These are phyloP conservation scores for Aspergillus pseudoterreus DNA, from an alignment of 2,329 filamentous ascomycete genomes.

Conservation along the genomic window DNA sequence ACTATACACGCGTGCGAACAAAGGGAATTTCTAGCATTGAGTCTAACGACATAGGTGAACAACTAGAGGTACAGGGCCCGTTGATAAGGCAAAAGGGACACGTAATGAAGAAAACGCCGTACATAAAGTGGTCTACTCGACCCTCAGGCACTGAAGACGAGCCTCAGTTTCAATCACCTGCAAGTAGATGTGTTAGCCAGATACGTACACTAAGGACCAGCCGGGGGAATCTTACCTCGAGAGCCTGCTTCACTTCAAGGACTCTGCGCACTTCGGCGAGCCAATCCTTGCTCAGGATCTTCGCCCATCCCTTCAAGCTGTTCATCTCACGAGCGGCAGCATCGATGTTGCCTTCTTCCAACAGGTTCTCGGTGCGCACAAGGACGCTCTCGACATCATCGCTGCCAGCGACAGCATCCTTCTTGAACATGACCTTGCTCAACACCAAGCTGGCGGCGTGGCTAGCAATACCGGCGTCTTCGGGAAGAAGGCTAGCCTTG, in stretches of 20 bases:
- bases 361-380: slow-evolving; percentile 78
- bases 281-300: slow-evolving; percentile 93
- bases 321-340: slow-evolving; percentile 94
- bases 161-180: slow-evolving; percentile 89
- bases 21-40: slow-evolving; percentile 34
- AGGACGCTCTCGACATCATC: slow-evolving; percentile 93
- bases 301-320: slow-evolving; percentile 85
- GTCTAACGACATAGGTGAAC: slow-evolving; percentile 33
- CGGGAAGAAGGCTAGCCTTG: slow-evolving; percentile 88
- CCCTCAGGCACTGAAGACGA: slow-evolving; percentile 77
- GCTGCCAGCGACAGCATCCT: slow-evolving; percentile 77
- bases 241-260: slow-evolving; percentile 89
- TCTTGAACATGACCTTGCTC: slow-evolving; percentile 95
- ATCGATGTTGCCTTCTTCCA: slow-evolving; percentile 92
- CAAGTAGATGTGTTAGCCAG: slow-evolving; percentile 15
- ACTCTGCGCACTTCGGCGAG: slow-evolving; percentile 84
- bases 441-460: slow-evolving; percentile 87
- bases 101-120: slow-evolving; percentile 26
- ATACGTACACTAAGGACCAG: neutral
- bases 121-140: slow-evolving; percentile 56
- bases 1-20: slow-evolving; percentile 3
- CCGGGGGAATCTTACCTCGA: slow-evolving; percentile 67
- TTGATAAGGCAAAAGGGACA: slow-evolving; percentile 28
- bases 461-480: slow-evolving; percentile 89
- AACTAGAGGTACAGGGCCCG: slow-evolving; percentile 40